Evolutionary conservation across 805 yeast genomes (phyloP), one percentile per base, ranked within the genome.

Genomic region (Starmerella powellii): DNA sequence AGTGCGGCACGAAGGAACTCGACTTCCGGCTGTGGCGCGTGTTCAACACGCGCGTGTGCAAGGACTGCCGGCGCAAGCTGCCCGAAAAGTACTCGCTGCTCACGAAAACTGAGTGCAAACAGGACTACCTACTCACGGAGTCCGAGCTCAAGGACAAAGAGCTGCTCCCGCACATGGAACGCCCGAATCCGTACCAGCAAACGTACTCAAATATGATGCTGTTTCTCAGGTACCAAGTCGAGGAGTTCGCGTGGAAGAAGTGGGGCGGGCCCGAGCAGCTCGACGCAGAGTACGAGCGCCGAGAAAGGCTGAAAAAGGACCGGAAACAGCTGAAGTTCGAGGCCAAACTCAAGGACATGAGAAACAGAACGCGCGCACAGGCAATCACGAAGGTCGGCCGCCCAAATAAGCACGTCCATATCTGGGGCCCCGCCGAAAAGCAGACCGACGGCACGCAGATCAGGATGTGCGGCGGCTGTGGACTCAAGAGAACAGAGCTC

Each of bases 61-160:
- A 79, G 38, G 66, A 71, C 39, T 91, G 98, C 60, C 76, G 74
- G 27, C 74, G 74, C 52, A 68, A 70, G 45, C 62, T 63, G 18
- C 95, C 95, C 0, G 95, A 91, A 31, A 91, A 91, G 56, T 91
- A 88, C 59, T 74, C 97, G 0, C 61, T 91, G 17, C 63, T 91
- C 39, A 91, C 99, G 6, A 91, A 91, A 62, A 91, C 99, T 0
- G 99, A 91, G 62, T 86, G 95, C 60, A 73, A 77, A 31, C 88
- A 82, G 52, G 99, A 91, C 63, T 91, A 91, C 59, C 71, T 91
- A 32, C 60, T 91, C 23, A 91, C 99, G 0, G 98, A 91, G 37
- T 91, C 96, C 0, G 98, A 91, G 58, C 67, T 91, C 33, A 70
- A 73, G 40, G 98, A 91, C 58, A 62, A 61, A 5, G 66, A 60